Evolutionary conservation across 1,139 yeast species (phyloP).

Genomic region (Suhomyces bokatorum): DNA sequence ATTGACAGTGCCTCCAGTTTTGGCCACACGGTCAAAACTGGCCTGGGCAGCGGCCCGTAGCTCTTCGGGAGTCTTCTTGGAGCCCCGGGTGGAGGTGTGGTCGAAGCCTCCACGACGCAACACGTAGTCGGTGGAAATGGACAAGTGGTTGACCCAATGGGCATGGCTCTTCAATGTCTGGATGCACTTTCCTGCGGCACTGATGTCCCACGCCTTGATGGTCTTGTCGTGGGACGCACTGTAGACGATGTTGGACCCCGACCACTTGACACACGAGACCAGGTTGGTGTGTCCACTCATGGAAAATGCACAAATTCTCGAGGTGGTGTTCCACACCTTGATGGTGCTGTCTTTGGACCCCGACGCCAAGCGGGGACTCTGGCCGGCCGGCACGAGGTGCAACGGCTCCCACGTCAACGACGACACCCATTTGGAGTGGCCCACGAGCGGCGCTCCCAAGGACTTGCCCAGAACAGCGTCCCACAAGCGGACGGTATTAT

Average conservation of each 20-base stretch:
- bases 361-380: slow-evolving; percentile 73
- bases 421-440: slow-evolving; percentile 90
- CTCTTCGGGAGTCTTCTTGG: slow-evolving; percentile 30
- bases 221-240: slow-evolving; percentile 96
- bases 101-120: slow-evolving; percentile 82
- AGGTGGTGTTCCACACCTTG: slow-evolving; percentile 85
- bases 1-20: slow-evolving; percentile 61
- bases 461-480: slow-evolving; percentile 74
- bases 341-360: slow-evolving; percentile 92
- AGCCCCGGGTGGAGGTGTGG: slow-evolving; percentile 36
- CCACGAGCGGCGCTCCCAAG: slow-evolving; percentile 70
- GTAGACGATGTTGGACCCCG: slow-evolving; percentile 83
- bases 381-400: slow-evolving; percentile 69
- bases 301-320: slow-evolving; percentile 65
- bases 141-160: slow-evolving; percentile 96
- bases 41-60: slow-evolving; percentile 37
- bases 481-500: slow-evolving; percentile 80
- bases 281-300: slow-evolving; percentile 87
- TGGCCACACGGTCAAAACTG: slow-evolving; percentile 78
- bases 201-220: slow-evolving; percentile 84
- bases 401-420: slow-evolving; percentile 93
- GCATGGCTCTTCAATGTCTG: slow-evolving; percentile 87
- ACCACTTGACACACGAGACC: slow-evolving; percentile 95
- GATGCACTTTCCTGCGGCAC: slow-evolving; percentile 74
- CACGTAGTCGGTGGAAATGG: slow-evolving; percentile 87